phyloP scores from a whole-genome alignment of 495 filamentous ascomycete species.

The Lophium mytilinum region DNA sequence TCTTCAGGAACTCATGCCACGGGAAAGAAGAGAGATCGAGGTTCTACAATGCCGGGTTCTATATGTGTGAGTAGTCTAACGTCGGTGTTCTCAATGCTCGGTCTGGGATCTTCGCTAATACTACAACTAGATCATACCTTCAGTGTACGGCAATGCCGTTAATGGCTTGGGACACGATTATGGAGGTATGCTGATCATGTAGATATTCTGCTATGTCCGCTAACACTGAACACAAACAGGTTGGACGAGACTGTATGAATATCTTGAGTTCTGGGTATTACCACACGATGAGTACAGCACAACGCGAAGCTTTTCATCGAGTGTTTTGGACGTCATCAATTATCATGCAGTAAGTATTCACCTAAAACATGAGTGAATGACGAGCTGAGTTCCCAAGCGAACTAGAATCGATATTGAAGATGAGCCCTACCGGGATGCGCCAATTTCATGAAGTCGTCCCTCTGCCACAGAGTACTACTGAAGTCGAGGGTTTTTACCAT shows the following conservation, averaged over 20 bases:
- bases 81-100: too few species aligned
- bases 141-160: constrained; percentile 11
- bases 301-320: constrained; percentile 15
- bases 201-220: too few species aligned
- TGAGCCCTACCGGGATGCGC: constrained; percentile 16
- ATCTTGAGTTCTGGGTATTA: constrained; percentile 6
- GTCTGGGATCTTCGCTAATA: too few species aligned
- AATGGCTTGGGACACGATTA: constrained; percentile 14
- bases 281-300: constrained; percentile 2
- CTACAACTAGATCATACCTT: constrained; percentile 4
- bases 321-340: constrained; percentile 17
- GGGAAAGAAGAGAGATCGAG: constrained; percentile 6
- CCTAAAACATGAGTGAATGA: too few species aligned
- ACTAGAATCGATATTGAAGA: constrained; percentile 20
- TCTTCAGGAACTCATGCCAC: constrained; percentile 7
- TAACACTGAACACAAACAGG: not conserved
- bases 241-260: constrained; percentile 17
- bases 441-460: constrained; percentile 21
- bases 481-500: constrained; percentile 20
- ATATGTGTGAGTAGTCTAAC: not conserved
- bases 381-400: not conserved
- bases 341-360: constrained; percentile 3
- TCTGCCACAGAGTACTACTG: constrained; percentile 14
- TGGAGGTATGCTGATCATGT: not conserved
- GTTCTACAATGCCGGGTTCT: constrained; percentile 14